Base-by-base conservation (phyloP, 176 grass and related monocot genomes). In the Cenchrus americanus region DNA sequence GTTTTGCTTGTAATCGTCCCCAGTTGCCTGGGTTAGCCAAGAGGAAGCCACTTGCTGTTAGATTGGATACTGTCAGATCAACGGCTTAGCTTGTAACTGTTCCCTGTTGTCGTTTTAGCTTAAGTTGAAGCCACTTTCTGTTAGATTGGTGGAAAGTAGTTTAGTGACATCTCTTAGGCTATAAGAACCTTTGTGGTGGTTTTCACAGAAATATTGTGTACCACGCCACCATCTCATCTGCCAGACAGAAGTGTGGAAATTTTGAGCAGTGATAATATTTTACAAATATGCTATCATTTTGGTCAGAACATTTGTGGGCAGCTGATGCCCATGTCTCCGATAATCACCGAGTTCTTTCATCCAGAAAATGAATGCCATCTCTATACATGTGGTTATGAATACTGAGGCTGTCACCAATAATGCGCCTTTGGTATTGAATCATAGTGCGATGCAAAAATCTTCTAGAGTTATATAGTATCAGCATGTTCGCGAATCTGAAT, bases 121-220 rank as follows among this genome's bases (percentile, higher is more conserved):
- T 1, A 44, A 44, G 7, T 44, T 5, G 43, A 44, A 44, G 43
- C 43, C 4, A 8, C 0, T 44, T 44, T 5, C n/a, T 51, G 19
- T 66, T 83, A 79, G 57, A 77, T 72, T 57, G 57, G 55, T 77
- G 71, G 47, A 71, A 66, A 47, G 70, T 82, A 82, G 47, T 82
- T 80, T 49, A 77, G 81, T 75, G 55, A 51, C 62, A 75, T 84
- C 69, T 67, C 3, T 3, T 79, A 68, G 18, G 23, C 30, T 63
- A 76, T 63, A 76, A 63, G 43, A 73, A 46, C 14, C 13, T 60
- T 11, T 66, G 63, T 64, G 24, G 24, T 47, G 69, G 54, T 12
- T 86, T 30, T 12, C 10, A 53, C 77, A 21, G 5, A 10, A 57
- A 43, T 64, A 15, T 76, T 52, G 57, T 49, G 46, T 12, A 77